phyloP scores from a whole-genome alignment of 2,329 filamentous ascomycete species.

The Venturiaceae sp. region DNA sequence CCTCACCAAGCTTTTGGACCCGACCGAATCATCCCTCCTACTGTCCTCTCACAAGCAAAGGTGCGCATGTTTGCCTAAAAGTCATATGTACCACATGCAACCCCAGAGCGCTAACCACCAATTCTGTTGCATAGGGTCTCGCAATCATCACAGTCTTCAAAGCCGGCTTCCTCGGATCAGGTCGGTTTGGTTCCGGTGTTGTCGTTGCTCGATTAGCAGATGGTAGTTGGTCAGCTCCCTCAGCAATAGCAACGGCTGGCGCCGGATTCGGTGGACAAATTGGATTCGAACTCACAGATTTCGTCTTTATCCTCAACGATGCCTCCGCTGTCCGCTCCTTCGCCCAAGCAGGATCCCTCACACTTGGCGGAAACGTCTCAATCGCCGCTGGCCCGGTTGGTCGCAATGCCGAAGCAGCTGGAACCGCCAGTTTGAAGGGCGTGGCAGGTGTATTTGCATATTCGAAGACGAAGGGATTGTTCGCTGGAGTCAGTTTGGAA shows the following conservation, averaged over 20 bases:
- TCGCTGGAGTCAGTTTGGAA: conserved; percentile 90
- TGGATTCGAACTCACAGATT: conserved; percentile 81
- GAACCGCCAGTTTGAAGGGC: conserved; percentile 80
- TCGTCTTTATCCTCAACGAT: conserved; percentile 98
- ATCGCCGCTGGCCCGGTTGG: conserved; percentile 91
- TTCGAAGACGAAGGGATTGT: conserved; percentile 94
- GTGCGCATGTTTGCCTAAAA: conserved; percentile 31
- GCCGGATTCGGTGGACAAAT: conserved; percentile 81
- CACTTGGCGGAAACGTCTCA: conserved; percentile 90
- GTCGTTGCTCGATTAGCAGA: conserved; percentile 72
- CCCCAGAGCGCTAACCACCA: background rate
- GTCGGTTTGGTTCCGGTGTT: conserved; percentile 70
- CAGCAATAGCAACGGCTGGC: conserved; percentile 70
- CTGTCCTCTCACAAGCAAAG: conserved; percentile 85
- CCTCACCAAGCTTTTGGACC: conserved; percentile 88
- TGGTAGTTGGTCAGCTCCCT: conserved; percentile 72
- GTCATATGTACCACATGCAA: background rate
- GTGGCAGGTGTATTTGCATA: conserved; percentile 93
- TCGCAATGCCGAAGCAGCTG: conserved; percentile 90
- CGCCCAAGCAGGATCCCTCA: conserved; percentile 82
- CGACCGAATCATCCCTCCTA: conserved; percentile 92
- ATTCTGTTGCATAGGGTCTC: conserved; percentile 46
- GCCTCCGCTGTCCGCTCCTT: conserved; percentile 82
- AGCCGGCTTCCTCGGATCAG: conserved; percentile 76
- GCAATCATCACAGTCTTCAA: conserved; percentile 81